phyloP scores from a whole-genome alignment of 176 grass and related monocot species.

The Melocanna baccifera region DNA sequence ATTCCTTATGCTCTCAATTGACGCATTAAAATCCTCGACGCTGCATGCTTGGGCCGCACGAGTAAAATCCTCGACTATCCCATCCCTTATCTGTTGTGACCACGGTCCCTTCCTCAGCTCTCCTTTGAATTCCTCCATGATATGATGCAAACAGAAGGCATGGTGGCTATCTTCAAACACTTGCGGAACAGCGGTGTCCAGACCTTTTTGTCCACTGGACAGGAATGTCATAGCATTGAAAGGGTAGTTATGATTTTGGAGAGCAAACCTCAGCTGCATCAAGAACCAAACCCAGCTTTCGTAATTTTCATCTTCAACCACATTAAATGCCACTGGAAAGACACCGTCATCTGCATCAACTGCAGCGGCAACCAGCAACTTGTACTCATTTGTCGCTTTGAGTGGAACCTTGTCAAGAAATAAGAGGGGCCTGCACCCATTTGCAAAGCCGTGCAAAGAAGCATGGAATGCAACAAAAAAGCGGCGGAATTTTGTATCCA shows the following conservation, averaged over 20 bases:
- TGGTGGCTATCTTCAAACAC: slow-evolving; percentile 80
- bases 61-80: slow-evolving; percentile 86
- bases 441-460: slow-evolving; percentile 81
- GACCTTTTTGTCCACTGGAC: slow-evolving; percentile 80
- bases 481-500: slow-evolving; percentile 86
- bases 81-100: slow-evolving; percentile 78
- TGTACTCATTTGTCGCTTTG: slow-evolving; percentile 85
- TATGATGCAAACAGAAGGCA: slow-evolving; percentile 81
- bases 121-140: slow-evolving; percentile 89
- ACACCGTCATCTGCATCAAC: slow-evolving; percentile 86
- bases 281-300: slow-evolving; percentile 96
- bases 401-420: slow-evolving; percentile 96
- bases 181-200: slow-evolving; percentile 81
- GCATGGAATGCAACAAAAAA: slow-evolving; percentile 97
- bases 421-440: slow-evolving; percentile 79
- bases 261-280: slow-evolving; percentile 78
- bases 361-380: slow-evolving; percentile 75
- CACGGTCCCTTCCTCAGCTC: slow-evolving; percentile 80
- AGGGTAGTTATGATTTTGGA: slow-evolving; percentile 50
- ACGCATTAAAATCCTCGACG: slow-evolving; percentile 85
- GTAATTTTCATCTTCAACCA: slow-evolving; percentile 90
- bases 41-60: slow-evolving; percentile 80
- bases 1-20: slow-evolving; percentile 86
- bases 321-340: slow-evolving; percentile 91
- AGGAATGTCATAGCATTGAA: slow-evolving; percentile 68